Base-by-base conservation (phyloP, 2,329 filamentous ascomycete genomes). In the Neopestalotiopsis sp. region DNA sequence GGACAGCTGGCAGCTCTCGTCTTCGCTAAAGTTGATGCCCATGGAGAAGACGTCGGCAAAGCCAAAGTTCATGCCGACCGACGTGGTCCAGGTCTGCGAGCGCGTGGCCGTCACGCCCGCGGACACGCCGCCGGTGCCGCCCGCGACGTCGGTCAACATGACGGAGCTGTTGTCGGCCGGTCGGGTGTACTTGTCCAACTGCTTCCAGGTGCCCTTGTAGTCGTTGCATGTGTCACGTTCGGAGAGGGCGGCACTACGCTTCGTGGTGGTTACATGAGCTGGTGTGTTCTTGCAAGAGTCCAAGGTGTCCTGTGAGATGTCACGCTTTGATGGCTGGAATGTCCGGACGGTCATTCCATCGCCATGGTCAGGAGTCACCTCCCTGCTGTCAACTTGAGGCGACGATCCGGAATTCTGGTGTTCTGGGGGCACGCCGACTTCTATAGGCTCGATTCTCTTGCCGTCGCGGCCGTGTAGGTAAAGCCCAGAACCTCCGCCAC, bases 361-460 rank as follows among this genome's bases (percentile, higher is more conserved):
- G 6, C 34, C 34, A 38, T 38, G 6, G 34, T 10, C 34, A 38
- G 10, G 6, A 38, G 34, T 10, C 10, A 10, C 10, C 34, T 38
- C 24, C 24, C 34, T 38, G 34, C 6, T 38, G 34, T 38, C 10
- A 10, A 38, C 6, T 38, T 38, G 34, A 6, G 34, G 34, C 34
- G 10, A 3, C 6, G 34, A 10, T 7, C 34, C 34, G 34, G 45
- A 1, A n/a, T n/a, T n/a, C 17, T 20, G 5, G 7, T 53, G n/a
- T 32, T 64, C 61, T 24, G 61, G 61, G 2, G 61, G 34, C 7
- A 24, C 12, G 30, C 56, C 56, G 38, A 61, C 66, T 7, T 42
- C 61, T 9, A 64, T 56, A 13, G 66, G 66, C 59, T 63, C 42
- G 30, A 68, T 68, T 17, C 24, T 20, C 13, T 57, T 68, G 38